Conservation (phyloP, 2,329 filamentous ascomycete genomes). For the Aspergillus sclerotialis region DNA sequence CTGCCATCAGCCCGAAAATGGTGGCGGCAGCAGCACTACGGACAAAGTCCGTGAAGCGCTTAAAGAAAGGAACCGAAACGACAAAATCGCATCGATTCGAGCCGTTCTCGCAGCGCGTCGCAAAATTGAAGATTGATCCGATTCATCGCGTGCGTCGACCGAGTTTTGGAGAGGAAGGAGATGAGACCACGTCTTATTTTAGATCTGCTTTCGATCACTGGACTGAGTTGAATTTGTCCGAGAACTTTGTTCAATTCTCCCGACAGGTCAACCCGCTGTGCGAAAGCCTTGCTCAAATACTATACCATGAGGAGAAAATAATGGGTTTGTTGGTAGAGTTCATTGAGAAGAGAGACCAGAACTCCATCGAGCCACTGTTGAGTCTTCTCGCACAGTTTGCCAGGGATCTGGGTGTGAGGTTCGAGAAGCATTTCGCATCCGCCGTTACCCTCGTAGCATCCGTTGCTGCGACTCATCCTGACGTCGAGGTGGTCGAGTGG, state of each 20-base stretch:
- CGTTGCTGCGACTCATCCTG: constrained; percentile 68
- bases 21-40: constrained; percentile 56
- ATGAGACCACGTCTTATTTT: constrained; percentile 78
- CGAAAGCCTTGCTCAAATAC: constrained; percentile 84
- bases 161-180: constrained; percentile 73
- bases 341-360: constrained; percentile 68
- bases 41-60: constrained; percentile 59
- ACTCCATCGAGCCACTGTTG: constrained; percentile 78
- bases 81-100: constrained; percentile 85
- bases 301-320: constrained; percentile 83
- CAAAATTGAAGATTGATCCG: constrained; percentile 88
- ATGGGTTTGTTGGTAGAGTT: constrained; percentile 69
- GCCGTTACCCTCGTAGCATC: constrained; percentile 69
- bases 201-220: constrained; percentile 76
- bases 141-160: constrained; percentile 75
- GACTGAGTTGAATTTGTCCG: constrained; percentile 84
- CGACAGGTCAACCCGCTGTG: constrained; percentile 68
- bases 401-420: constrained; percentile 80
- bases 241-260: constrained; percentile 70
- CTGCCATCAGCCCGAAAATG: constrained; percentile 26
- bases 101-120: constrained; percentile 81
- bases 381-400: constrained; percentile 88
- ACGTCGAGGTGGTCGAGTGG: constrained; percentile 93
- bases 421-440: constrained; percentile 79
- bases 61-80: constrained; percentile 64